A percentile compares a stretch with the other conserved stretches of the same genome.
Evolutionary conservation across 345 rosid species (phyloP).

Genomic region (Eutrema yunnanense): DNA sequence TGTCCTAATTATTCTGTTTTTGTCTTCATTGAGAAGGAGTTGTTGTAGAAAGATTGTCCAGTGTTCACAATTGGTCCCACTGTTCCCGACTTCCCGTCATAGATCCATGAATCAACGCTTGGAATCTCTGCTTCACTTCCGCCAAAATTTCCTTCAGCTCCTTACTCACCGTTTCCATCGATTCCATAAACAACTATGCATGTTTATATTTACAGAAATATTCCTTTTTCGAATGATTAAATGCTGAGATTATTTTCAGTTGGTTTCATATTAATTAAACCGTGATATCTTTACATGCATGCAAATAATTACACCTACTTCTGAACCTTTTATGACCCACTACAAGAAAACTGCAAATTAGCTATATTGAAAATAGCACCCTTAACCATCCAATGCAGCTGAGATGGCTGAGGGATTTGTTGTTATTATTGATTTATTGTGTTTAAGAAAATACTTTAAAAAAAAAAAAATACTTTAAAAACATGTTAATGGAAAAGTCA

Average conservation of each 20-base stretch:
- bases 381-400: too few relatives aligned
- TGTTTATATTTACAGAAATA: background rate
- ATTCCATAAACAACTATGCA: background rate
- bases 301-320: background rate
- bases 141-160: background rate
- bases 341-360: too few relatives aligned
- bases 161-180: background rate
- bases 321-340: background rate
- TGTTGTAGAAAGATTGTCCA: background rate
- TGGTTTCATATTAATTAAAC: background rate
- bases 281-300: background rate
- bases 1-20: background rate
- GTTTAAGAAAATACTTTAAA: too few relatives aligned
- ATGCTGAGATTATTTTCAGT: background rate
- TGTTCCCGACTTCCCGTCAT: background rate
- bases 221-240: background rate
- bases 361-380: too few relatives aligned
- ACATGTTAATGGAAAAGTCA: too few relatives aligned
- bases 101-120: background rate
- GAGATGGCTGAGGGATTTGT: too few relatives aligned
- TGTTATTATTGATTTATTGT: too few relatives aligned
- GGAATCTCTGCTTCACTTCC: background rate
- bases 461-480: too few relatives aligned
- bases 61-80: background rate
- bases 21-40: too few relatives aligned